Evolutionary conservation across 768 basidiomycete genomes (phyloP).

Genomic region (Podaxis sp.): DNA sequence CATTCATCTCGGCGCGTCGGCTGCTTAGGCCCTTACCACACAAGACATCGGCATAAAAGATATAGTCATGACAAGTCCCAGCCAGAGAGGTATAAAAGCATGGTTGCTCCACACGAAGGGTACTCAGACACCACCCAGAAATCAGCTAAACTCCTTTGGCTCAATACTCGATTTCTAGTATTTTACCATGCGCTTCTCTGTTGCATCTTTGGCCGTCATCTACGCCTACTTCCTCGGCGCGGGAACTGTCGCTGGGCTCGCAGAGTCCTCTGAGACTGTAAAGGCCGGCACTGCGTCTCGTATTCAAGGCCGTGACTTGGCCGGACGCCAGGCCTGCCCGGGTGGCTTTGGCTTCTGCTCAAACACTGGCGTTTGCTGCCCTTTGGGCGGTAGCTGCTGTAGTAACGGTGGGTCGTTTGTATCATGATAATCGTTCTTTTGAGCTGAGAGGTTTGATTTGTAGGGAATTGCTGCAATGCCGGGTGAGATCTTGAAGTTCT

Average conservation of each 20-base stretch:
- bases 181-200: conserved; percentile 3
- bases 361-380: conserved; percentile 14
- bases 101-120: not conserved
- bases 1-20: not conserved
- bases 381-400: conserved; percentile 15
- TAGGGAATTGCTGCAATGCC: conserved; percentile 3
- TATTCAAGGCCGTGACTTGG: not conserved
- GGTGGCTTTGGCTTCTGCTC: conserved; percentile 7
- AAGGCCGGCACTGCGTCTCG: not conserved
- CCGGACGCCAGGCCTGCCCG: not conserved
- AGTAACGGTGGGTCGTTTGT: not conserved
- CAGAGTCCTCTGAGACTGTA: not conserved
- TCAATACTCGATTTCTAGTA: not conserved
- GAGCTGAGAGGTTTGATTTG: not conserved
- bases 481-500: not conserved
- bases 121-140: not conserved
- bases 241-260: not conserved
- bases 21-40: no score
- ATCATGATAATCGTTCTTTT: not conserved
- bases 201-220: not conserved
- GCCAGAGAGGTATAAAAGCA: not conserved
- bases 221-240: not conserved
- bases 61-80: not conserved
- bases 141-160: not conserved
- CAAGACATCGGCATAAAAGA: not conserved